Evolutionary conservation across 2,329 filamentous ascomycete genomes (phyloP).

Genomic region (Colletotrichum viniferum): DNA sequence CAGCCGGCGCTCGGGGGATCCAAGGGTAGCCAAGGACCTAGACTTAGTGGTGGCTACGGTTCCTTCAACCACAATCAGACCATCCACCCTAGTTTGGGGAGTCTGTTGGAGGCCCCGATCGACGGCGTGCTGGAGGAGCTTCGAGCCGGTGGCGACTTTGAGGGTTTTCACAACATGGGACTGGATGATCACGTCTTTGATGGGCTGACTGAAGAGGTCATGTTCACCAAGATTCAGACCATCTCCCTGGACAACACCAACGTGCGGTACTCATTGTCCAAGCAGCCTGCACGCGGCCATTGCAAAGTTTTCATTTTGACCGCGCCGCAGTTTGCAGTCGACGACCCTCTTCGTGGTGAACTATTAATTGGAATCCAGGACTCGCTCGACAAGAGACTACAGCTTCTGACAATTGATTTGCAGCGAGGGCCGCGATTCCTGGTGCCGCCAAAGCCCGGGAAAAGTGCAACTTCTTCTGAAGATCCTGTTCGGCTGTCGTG

Average conservation of each 20-base stretch:
- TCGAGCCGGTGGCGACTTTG: conserved; percentile 64
- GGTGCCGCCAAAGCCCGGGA: conserved; percentile 23
- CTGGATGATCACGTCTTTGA: conserved; percentile 75
- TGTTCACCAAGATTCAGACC: conserved; percentile 73
- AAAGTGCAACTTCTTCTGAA: conserved; percentile 25
- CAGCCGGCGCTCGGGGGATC: conserved; percentile 51
- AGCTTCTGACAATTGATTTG: conserved; percentile 67
- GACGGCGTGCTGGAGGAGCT: conserved; percentile 74
- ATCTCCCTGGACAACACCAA: conserved; percentile 67
- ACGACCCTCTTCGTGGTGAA: conserved; percentile 57
- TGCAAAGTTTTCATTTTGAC: conserved; percentile 72
- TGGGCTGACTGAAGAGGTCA: conserved; percentile 73
- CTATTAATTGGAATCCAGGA: conserved; percentile 75
- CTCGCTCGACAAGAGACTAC: conserved; percentile 67
- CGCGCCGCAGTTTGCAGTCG: conserved; percentile 59
- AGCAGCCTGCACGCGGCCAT: conserved; percentile 56
- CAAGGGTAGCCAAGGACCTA: conserved; percentile 67
- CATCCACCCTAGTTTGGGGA: conserved; percentile 59
- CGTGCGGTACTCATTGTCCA: conserved; percentile 62
- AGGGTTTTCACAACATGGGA: conserved; percentile 74
- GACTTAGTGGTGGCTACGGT: conserved; percentile 59
- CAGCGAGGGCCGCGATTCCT: conserved; percentile 17
- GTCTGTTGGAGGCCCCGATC: conserved; percentile 70
- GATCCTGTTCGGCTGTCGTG: conserved; percentile 48
- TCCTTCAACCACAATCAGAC: conserved; percentile 48